Evolutionary conservation across 1,139 yeast species (phyloP), one percentile per base, ranked within the genome.

Genomic region (Sugiyamaella japonica): DNA sequence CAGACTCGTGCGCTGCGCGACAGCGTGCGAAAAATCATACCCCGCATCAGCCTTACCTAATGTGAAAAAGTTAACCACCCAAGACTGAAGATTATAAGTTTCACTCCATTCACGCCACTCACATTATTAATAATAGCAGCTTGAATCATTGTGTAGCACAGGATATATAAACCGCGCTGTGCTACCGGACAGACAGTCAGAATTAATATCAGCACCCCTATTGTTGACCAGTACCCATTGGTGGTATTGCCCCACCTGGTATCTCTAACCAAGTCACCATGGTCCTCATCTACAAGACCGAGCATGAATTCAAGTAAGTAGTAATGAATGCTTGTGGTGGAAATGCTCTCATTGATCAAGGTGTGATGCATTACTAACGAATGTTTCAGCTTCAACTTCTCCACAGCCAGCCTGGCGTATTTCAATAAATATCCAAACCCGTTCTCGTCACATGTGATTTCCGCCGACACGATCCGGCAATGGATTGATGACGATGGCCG

Each of bases 401-500:
- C 62, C 40, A 63, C 66, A 4, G 57, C 66, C 1, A 62, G 63
- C 37, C 48, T 63, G 45, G 67, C 67, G 25, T 58, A 60, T 52
- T 63, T 63, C 58, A 63, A 63, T 61, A 63, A 63, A 53, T 63
- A 63, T 48, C 67, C 67, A 29, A 63, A 63, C 66, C 99, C 99
- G 2, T 90, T 79, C 67, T 86, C 97, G 39, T 74, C 82, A n/a
- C 97, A 93, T 73, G 97, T 93, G 12, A 75, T 85, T 47, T 85
- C 96, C 12, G 84, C 84, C 40, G 99, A 93, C 68, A 88, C 96
- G 1, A 70, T 88, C 28, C 83, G 83, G 44, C 76, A 75, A 46
- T 71, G 74, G 60, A 76, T 86, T 29, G 91, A 86, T 61, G 66
- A 69, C 0, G 71, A 81, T 13, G 96, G 50, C 12, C 76, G 83